Percentiles rank a stretch among this genome's conserved stretches.
Conservation (phyloP, 2,329 filamentous ascomycete genomes). For the Knufia petricola region DNA sequence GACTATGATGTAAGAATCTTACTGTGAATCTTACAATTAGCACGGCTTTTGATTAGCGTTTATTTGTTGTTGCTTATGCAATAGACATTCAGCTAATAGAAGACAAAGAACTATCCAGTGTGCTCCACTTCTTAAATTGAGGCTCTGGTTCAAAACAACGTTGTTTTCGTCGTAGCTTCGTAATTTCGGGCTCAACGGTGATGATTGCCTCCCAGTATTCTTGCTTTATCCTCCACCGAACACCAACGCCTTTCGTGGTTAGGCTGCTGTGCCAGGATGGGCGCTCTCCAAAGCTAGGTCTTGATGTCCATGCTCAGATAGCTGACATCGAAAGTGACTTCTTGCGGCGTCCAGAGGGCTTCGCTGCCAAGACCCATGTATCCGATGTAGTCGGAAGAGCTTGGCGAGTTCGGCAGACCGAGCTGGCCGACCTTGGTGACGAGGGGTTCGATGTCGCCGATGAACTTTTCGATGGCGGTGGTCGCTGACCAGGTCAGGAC, state of each 20-base stretch:
- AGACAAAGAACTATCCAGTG: neutral
- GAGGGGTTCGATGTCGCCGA: constrained; percentile 40
- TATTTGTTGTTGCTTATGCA: neutral
- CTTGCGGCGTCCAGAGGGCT: constrained; percentile 34
- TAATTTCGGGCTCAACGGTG: neutral
- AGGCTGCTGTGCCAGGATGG: neutral
- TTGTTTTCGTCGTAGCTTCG: neutral
- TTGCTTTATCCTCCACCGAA: neutral
- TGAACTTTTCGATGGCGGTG: constrained; percentile 32
- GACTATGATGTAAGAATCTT: too few relatives aligned
- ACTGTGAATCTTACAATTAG: too few relatives aligned
- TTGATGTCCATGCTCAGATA: constrained; percentile 23
- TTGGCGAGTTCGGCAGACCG: constrained; percentile 31
- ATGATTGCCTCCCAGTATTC: neutral
- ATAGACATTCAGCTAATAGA: neutral
- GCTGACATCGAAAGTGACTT: constrained; percentile 42
- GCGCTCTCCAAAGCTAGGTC: neutral
- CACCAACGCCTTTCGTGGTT: neutral
- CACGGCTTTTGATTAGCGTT: neutral
- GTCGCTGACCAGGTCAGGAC: constrained; percentile 44
- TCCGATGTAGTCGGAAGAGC: constrained; percentile 39
- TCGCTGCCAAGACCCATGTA: constrained; percentile 46
- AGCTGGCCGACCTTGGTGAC: constrained; percentile 33
- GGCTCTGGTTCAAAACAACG: neutral
- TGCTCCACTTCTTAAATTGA: neutral